These are phyloP conservation scores for Fragilaria crotonensis DNA, from an alignment of 108 stramenopile genomes.

Conservation along the genomic window DNA sequence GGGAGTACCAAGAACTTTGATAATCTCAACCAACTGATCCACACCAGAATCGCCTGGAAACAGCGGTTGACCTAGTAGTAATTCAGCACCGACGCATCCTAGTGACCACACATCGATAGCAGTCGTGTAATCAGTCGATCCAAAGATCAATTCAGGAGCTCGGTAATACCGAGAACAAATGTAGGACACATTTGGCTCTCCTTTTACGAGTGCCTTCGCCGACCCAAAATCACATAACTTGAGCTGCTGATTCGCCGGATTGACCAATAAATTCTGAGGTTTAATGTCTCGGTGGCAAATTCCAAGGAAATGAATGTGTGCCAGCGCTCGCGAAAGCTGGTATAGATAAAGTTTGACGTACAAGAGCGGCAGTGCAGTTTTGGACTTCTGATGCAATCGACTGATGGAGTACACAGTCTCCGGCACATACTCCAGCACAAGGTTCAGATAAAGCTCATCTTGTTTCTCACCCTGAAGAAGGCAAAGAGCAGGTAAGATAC, in stretches of 20 bases:
- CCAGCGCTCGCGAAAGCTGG: constrained; percentile 93
- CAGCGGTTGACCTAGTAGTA: constrained; percentile 93
- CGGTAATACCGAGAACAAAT: constrained; percentile 98
- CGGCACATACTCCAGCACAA: constrained; percentile 97
- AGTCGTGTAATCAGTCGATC: constrained; percentile 95
- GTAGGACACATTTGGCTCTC: constrained; percentile 96
- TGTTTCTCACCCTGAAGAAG: constrained; percentile 70
- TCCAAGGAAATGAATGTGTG: constrained; percentile 93
- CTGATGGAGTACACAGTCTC: constrained; percentile 96
- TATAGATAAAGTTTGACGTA: constrained; percentile 96
- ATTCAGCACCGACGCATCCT: constrained; percentile 97
- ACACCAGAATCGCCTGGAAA: constrained; percentile 98
- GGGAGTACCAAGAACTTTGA: constrained; percentile 98
- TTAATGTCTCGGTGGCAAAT: constrained; percentile 99
- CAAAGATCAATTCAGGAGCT: constrained; percentile 99
- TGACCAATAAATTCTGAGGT: constrained; percentile 96
- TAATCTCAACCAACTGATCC: constrained; percentile 99
- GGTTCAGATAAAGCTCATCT: constrained; percentile 95
- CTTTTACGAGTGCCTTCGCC: constrained; percentile 90
- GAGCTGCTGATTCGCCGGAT: constrained; percentile 88
- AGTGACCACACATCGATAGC: constrained; percentile 91
- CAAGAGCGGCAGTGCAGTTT: constrained; percentile 79
- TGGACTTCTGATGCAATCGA: constrained; percentile 88
- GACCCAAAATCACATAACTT: constrained; percentile 99
- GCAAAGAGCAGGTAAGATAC: not conserved